Evolutionary conservation across 1,284 basidiomycete species (phyloP), one percentile per base, ranked within the genome.

Genomic region (Tremellales sp.): DNA sequence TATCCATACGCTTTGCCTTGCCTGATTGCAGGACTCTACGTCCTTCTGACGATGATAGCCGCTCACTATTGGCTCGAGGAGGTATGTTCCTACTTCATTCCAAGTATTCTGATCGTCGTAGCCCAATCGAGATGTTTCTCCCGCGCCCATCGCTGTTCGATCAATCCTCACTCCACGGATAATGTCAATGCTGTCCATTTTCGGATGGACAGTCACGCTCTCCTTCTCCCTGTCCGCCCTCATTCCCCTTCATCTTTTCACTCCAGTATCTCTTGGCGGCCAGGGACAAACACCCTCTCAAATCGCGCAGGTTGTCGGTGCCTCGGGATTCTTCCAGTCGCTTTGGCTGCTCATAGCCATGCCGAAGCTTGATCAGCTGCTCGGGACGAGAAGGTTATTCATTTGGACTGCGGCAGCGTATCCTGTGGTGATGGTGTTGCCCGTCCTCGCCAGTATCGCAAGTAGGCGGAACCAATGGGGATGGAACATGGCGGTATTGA

Each of bases 271-370:
- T 4, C 43, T 58, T 9, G 57, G 57, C 12, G 61, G 61, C 18
- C 48, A 51, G 26, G 46, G 50, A 33, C 47, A 49, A 31, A 43
- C 38, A 14, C 57, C 59, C 7, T 40, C 57, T 28, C 47, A 61
- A 40, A 63, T 63, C 39, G 51, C 56, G 13, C 40, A 48, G 7
- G 50, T 51, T 19, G 40, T 55, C 27, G 60, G 58, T 13, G 47
- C 50, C 0, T 45, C 51, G 13, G 58, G 60, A 18, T 42, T 56
- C 19, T 48, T 49, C 19, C 61, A 64, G 40, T 56, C 55, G 5
- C 33, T 64, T 19, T 64, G 61, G 61, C 47, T 59, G 21, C 51
- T 63, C 2, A 13, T 64, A 35, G 45, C 50, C 36, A 55, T 64
- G 48, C 61, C 61, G 3, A 35, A 46, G 28, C 45, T 64, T 19